Percentiles rank a stretch among this genome's conserved stretches.
phyloP scores from a whole-genome alignment of 305 asterid genomes.

The Solanum aculeatissimum region DNA sequence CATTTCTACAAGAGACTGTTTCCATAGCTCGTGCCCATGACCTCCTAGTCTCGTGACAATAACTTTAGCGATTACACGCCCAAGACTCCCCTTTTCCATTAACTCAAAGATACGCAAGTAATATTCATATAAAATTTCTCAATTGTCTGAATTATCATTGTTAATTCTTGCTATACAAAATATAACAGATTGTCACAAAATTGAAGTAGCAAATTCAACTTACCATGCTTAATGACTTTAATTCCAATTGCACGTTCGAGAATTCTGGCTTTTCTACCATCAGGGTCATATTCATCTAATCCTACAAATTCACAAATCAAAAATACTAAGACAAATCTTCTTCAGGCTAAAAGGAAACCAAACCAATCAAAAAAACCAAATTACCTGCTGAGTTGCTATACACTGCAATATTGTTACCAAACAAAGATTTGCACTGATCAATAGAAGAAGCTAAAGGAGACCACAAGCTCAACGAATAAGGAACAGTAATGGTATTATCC shows the following conservation, averaged over 20 bases:
- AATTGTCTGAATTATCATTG: background rate
- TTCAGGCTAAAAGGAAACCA: background rate
- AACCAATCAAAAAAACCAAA: background rate
- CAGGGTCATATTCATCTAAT: constrained; percentile 72
- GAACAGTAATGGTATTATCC: constrained; percentile 86
- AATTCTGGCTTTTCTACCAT: constrained; percentile 63
- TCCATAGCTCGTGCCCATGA: background rate
- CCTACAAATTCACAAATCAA: constrained; percentile 32
- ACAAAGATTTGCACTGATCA: constrained; percentile 62
- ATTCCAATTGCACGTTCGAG: constrained; percentile 81
- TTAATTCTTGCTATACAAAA: background rate
- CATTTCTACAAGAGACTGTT: background rate
- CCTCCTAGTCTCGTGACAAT: background rate
- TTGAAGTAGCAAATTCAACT: constrained; percentile 6
- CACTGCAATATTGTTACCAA: constrained; percentile 72
- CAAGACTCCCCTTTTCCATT: too few relatives aligned
- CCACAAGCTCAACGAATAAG: constrained; percentile 91
- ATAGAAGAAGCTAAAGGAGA: constrained; percentile 56
- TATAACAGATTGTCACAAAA: background rate
- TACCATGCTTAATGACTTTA: constrained; percentile 74
- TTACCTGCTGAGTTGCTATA: constrained; percentile 95
- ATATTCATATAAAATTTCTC: background rate
- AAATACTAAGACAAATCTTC: background rate
- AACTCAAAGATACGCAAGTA: background rate
- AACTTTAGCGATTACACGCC: background rate